These are phyloP conservation scores for Bremia lactucae DNA, from an alignment of 352 stramenopile genomes.

Conservation along the genomic window DNA sequence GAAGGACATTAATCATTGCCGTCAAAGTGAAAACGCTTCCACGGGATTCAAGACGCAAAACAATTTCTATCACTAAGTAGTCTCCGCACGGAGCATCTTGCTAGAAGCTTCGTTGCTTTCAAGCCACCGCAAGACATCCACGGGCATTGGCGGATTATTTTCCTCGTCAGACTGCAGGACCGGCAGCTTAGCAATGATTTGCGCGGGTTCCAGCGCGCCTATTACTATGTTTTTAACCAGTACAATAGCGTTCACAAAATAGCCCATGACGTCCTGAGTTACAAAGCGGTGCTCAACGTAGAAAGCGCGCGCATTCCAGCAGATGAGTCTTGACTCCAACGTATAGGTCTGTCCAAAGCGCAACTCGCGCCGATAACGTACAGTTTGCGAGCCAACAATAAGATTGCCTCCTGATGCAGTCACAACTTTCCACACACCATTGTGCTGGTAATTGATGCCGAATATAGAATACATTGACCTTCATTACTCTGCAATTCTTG, in stretches of 20 bases:
- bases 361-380: constrained; percentile 77
- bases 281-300: constrained; percentile 84
- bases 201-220: constrained; percentile 38
- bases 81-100: constrained; percentile 44
- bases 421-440: constrained; percentile 66
- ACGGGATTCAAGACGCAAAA: background rate
- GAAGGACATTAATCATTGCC: background rate
- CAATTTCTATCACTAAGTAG: constrained; percentile 3
- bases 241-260: constrained; percentile 80
- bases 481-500: background rate
- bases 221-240: constrained; percentile 84
- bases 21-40: background rate
- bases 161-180: constrained; percentile 20
- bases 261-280: constrained; percentile 20
- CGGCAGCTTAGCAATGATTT: constrained; percentile 56
- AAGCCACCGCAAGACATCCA: constrained; percentile 58
- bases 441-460: constrained; percentile 22
- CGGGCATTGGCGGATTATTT: constrained; percentile 27
- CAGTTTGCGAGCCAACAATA: constrained; percentile 67
- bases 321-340: constrained; percentile 62
- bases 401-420: constrained; percentile 50
- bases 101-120: constrained; percentile 68
- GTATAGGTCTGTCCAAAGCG: constrained; percentile 54
- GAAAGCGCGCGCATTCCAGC: constrained; percentile 75
- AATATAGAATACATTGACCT: background rate